These are phyloP conservation scores for Blastocrithidia nonstop DNA, from an alignment of 208 protist species.

Conservation along the genomic window DNA sequence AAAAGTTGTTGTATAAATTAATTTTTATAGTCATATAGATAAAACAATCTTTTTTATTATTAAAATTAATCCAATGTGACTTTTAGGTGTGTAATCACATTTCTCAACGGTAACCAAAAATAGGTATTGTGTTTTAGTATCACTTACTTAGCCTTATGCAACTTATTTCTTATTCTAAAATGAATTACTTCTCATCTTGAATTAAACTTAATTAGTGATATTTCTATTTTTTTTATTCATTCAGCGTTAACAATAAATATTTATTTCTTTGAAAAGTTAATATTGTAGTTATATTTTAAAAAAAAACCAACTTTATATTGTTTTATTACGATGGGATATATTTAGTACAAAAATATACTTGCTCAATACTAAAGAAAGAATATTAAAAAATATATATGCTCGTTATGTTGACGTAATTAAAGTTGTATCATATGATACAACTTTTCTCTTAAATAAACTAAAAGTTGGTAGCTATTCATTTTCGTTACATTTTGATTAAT, in stretches of 20 bases:
- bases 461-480: too few relatives aligned
- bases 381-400: too few relatives aligned
- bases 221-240: conserved; percentile 5
- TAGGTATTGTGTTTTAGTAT: background rate
- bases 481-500: too few relatives aligned
- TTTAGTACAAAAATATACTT: too few relatives aligned
- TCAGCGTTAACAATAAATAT: background rate
- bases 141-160: background rate
- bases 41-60: background rate
- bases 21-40: background rate
- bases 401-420: too few relatives aligned
- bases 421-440: background rate
- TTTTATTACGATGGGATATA: too few relatives aligned
- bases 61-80: conserved; percentile 3
- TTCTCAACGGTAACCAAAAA: too few relatives aligned
- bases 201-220: conserved; percentile 2
- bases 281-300: background rate
- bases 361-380: too few relatives aligned
- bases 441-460: too few relatives aligned
- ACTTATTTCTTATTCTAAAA: background rate
- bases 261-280: background rate
- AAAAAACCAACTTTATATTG: too few relatives aligned
- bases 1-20: too few relatives aligned
- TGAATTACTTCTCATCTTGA: background rate
- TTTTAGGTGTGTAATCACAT: too few relatives aligned